Conservation (phyloP, 1,284 basidiomycete species). For the Somion occarium region DNA sequence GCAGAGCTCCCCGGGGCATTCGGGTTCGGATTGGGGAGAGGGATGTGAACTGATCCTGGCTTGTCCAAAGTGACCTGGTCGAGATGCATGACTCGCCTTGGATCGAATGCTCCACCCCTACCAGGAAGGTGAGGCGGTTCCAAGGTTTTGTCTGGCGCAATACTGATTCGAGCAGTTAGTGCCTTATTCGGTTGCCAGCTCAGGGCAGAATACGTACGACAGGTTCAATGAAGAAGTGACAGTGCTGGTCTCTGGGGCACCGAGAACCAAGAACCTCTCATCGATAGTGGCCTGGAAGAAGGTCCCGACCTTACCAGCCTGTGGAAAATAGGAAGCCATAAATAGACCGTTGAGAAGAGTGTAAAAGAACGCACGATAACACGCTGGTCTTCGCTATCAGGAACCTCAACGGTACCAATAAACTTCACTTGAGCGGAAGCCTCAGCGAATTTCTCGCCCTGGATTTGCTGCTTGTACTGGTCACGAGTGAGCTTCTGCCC, state of each 20-base stretch:
- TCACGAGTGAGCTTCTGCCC: constrained; percentile 23
- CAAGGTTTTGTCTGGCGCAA: constrained; percentile 18
- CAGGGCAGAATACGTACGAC: constrained; percentile 16
- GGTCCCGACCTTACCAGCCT: constrained; percentile 24
- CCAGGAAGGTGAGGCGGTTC: constrained; percentile 13
- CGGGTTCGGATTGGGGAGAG: constrained; percentile 3
- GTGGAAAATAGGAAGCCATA: background rate
- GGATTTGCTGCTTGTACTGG: constrained; percentile 23
- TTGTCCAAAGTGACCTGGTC: constrained; percentile 15
- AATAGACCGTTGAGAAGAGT: background rate
- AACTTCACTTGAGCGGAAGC: constrained; percentile 18
- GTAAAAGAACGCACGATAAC: constrained; percentile 11
- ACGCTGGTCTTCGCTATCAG: constrained; percentile 10
- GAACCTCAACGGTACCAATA: constrained; percentile 20
- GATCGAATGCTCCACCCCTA: constrained; percentile 18
- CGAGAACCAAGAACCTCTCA: constrained; percentile 20
- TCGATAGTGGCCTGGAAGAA: constrained; percentile 22
- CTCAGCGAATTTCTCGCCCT: constrained; percentile 19
- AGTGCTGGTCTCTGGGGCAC: constrained; percentile 16
- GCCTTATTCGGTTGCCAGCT: background rate
- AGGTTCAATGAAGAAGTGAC: constrained; percentile 25
- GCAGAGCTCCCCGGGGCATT: no score
- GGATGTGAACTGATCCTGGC: constrained; percentile 4
- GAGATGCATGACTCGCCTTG: constrained; percentile 19
- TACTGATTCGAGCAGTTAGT: no score